Evolutionary conservation across 2,329 filamentous ascomycete genomes (phyloP).

Genomic region (Penicillium sp.): DNA sequence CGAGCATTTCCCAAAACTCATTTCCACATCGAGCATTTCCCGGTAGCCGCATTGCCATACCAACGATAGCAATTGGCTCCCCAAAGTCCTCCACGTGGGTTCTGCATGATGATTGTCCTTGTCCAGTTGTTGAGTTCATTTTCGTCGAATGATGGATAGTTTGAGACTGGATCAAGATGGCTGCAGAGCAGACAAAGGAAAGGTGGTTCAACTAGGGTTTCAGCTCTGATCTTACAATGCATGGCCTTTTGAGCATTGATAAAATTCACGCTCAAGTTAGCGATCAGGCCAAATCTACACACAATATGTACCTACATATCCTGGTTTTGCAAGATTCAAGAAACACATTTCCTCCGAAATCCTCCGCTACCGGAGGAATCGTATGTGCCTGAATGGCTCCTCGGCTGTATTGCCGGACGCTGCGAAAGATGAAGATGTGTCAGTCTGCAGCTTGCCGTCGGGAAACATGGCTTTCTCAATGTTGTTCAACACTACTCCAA

Average conservation of each 20-base stretch:
- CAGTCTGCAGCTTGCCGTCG: not conserved
- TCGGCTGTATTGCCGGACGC: not conserved
- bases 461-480: not conserved
- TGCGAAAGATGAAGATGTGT: not conserved
- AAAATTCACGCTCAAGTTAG: not conserved
- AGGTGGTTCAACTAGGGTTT: not conserved
- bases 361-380: not conserved
- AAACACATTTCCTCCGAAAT: not conserved
- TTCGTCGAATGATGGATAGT: slow-evolving; percentile 2
- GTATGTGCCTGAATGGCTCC: not conserved
- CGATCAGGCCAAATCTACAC: not conserved
- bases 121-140: slow-evolving; percentile 7
- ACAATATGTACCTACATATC: slow-evolving; percentile 4
- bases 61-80: slow-evolving; percentile 21
- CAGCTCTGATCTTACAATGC: not conserved
- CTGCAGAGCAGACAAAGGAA: not conserved
- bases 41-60: slow-evolving; percentile 26
- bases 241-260: not conserved
- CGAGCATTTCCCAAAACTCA: slow-evolving; percentile 23
- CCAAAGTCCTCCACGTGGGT: not conserved
- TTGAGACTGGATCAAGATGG: slow-evolving; percentile 5
- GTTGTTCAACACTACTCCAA: not conserved
- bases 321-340: not conserved
- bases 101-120: slow-evolving; percentile 8
- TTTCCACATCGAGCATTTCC: slow-evolving; percentile 14